Conservation (phyloP, 129 eudicot genomes). For the Saposhnikovia divaricata region DNA sequence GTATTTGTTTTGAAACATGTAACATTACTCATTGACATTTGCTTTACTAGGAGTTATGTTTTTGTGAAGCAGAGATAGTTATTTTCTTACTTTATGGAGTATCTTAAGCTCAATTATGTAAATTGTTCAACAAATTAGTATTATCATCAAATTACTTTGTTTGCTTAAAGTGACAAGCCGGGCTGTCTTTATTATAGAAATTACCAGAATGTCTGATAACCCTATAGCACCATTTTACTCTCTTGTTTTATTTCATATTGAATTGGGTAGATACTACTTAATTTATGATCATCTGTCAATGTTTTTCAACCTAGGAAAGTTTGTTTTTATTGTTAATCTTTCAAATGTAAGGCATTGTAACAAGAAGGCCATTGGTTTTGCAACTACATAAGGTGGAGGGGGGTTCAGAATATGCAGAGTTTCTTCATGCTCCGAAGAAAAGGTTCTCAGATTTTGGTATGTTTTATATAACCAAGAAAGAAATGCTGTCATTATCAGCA, state of each 20-base stretch:
- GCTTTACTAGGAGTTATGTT: background rate
- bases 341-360: conserved; percentile 66
- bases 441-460: conserved; percentile 83
- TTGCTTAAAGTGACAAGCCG: background rate
- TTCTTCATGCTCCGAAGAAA: conserved; percentile 90
- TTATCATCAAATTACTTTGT: background rate
- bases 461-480: conserved; percentile 11
- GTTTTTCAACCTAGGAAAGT: background rate
- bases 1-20: background rate
- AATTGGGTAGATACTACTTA: background rate
- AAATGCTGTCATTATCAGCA: background rate
- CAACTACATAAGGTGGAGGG: conserved; percentile 90
- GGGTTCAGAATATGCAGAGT: conserved; percentile 81
- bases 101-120: too few species aligned
- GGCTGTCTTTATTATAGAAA: background rate
- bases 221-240: background rate
- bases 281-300: background rate
- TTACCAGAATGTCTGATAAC: background rate
- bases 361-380: conserved; percentile 96
- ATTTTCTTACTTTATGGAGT: background rate
- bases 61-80: background rate
- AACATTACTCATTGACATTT: background rate
- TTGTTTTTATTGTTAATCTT: conserved; percentile 5
- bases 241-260: background rate
- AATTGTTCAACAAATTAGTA: background rate